Evolutionary conservation across 192 early-diverging fungal species (phyloP), one percentile per base, ranked within the genome.

Genomic region (Coemansia sp.): DNA sequence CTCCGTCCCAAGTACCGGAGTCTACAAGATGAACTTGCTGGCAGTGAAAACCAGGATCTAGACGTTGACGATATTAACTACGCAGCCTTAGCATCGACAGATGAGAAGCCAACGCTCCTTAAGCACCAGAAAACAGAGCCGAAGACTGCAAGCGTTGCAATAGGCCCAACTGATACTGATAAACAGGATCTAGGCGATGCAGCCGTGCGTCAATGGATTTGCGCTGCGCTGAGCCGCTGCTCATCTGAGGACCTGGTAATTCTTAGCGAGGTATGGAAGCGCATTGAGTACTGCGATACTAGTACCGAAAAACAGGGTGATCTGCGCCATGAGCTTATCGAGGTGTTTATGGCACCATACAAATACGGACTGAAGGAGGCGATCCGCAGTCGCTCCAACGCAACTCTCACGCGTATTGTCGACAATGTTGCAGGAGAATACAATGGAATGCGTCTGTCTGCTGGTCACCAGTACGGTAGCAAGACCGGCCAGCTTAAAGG

Each of bases 251-350:
- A 83, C 59, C 57, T 78, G 66, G 60, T 83, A 19, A 39, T 79
- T 4, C 65, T 83, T 20, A 59, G 57, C 64, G 81, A 83, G 54
- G 69, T 78, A 52, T 83, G 81, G 81, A 78, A 70, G 54, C 81
- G 81, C 59, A 66, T 78, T 36, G 70, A 72, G 61, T 72, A 75
- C 64, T 72, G 66, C 54, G 76, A 83, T 14, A 36, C 55, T 10
- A 63, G 54, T 59, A 51, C 65, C 10, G 61, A 75, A 20, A 62
- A 54, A 51, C 69, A 72, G n/a, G 67, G 64, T 19, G 27, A 64
- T 31, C 54, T 83, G 22, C 76, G 76, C 29, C 63, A 59, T 63
- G 76, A 83, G 54, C 73, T 83, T 23, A 57, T 83, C 21, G 61
- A 70, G 17, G 70, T 75, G 29, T 72, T 78, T 62, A 65, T 66